Base-by-base conservation (phyloP, 2,329 filamentous ascomycete genomes). In the Fusarium nygamai region DNA sequence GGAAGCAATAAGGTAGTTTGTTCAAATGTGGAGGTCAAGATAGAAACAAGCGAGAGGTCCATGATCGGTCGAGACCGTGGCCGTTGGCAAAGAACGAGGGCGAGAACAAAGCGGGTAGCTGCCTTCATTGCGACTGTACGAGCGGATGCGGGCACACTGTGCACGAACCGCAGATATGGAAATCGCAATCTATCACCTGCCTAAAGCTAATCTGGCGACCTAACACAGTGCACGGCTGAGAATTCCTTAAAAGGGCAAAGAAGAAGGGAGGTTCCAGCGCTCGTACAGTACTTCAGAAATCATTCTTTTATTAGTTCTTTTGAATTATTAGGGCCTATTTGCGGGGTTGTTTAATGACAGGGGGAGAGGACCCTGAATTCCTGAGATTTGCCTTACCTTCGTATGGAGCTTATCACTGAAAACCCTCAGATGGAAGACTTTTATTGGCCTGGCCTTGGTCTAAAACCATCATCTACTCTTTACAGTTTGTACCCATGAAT, bases 31-130 rank as follows among this genome's bases (percentile, higher is more conserved):
- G 59, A 72, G 27, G 54, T 57, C 24, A 46, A 51, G 43, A 61
- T 61, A 67, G 58, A 71, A 48, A 38, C 39, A 51, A 61, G 61
- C 33, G 41, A 69, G 50, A 51, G 24, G 65, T 58, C 54, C 48
- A 48, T 44, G 62, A 44, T 62, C 14, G 67, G 59, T 59, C 58
- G 54, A 63, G 71, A 72, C 67, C 67, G 16, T 47, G 50, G 38
- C 59, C 56, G 50, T 72, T 74, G 41, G 51, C 47, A 54, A 68
- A 51, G 62, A 47, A 44, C 53, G 46, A 69, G 54, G 58, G 48
- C 59, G 68, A 74, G 67, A 67, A 67, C 61, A 48, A 68, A 47
- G 67, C 57, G 68, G 63, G 54, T 64, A 67, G 29, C 53, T 51
- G 64, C 24, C 51, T 54, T 12, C 58, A 73, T 63, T 68, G 58